These are phyloP conservation scores for Dispira simplex DNA, from an alignment of 192 early-diverging fungal species.

Conservation along the genomic window DNA sequence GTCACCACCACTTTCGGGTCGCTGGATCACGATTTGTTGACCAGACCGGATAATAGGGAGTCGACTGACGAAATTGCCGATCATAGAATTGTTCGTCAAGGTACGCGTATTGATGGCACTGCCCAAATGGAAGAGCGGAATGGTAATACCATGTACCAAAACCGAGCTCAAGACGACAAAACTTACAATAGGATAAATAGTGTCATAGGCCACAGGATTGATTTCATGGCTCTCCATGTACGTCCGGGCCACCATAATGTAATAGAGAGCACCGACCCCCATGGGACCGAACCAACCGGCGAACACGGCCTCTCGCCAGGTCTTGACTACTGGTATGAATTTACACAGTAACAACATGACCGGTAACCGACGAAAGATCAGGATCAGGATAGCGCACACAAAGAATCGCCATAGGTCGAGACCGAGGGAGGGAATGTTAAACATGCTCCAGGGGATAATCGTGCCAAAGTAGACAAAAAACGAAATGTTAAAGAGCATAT, in stretches of 20 bases:
- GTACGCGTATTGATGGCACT: conserved; percentile 11
- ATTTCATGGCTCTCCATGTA: conserved; percentile 18
- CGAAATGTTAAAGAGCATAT: conserved; percentile 69
- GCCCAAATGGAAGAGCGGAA: conserved; percentile 56
- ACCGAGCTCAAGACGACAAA: conserved; percentile 71
- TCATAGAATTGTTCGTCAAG: background rate
- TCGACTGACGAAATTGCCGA: conserved; percentile 3
- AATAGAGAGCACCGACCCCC: conserved; percentile 48
- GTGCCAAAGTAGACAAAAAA: conserved; percentile 84
- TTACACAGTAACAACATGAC: conserved; percentile 41
- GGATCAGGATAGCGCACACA: conserved; percentile 38
- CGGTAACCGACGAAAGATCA: conserved; percentile 61
- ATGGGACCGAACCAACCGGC: conserved; percentile 90
- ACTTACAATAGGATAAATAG: conserved; percentile 42
- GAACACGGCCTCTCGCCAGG: conserved; percentile 60
- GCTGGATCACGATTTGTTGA: background rate
- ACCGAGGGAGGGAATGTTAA: conserved; percentile 31
- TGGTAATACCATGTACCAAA: conserved; percentile 66
- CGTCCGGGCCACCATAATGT: conserved; percentile 28
- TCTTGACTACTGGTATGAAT: conserved; percentile 51
- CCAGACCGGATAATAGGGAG: conserved; percentile 2
- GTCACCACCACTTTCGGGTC: conserved; percentile 3
- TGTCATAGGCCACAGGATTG: conserved; percentile 8
- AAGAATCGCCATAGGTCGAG: conserved; percentile 55
- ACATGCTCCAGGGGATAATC: conserved; percentile 55